Base-by-base conservation (phyloP, 176 grass and related monocot species). In the Phoenix roebelenii region DNA sequence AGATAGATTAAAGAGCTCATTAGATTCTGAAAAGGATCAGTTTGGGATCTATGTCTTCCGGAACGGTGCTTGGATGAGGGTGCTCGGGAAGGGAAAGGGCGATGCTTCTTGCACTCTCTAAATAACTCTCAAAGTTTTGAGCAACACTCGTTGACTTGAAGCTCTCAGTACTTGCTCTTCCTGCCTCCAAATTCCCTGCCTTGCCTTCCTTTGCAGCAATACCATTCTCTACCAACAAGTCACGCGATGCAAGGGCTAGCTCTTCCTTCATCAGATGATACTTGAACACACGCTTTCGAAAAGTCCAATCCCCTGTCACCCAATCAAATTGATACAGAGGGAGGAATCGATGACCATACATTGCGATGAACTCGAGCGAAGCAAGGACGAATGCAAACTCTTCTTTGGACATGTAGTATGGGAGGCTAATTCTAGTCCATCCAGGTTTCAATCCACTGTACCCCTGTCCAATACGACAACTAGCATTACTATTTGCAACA, bases 381-480 rank as follows among this genome's bases (percentile, higher is more conserved):
- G 73, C 58, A 0, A 89, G 74, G 20, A 95, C 81, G 76, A 89
- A 86, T 3, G 5, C 79, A 20, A 86, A 89, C 58, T 95, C 90
- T 39, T 89, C 79, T 20, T 73, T 64, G 18, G 75, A 68, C 5
- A 80, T 76, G 63, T 95, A 95, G 67, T 95, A 95, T 18, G 79
- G 15, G 56, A 95, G 89, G 32, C 90, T 89, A 26, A 95, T 6
- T 32, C 85, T 79, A 0, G 90, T 95, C 90, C 90, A 95, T 58
- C 90, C 90, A 3, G 85, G 90, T 66, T 85, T 86, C 24, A 95
- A 50, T 49, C 90, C 90, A 71, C 35, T 84, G 53, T 86, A 86
- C 5, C 90, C 85, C 90, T 95, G 74, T 44, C 10, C 35, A 14
- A 12, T 12, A 44, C 12, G 10, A 12, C 35, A 44, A 44, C 10